Evolutionary conservation across 2,329 filamentous ascomycete genomes (phyloP).

Genomic region (Zopfia rhizophila): DNA sequence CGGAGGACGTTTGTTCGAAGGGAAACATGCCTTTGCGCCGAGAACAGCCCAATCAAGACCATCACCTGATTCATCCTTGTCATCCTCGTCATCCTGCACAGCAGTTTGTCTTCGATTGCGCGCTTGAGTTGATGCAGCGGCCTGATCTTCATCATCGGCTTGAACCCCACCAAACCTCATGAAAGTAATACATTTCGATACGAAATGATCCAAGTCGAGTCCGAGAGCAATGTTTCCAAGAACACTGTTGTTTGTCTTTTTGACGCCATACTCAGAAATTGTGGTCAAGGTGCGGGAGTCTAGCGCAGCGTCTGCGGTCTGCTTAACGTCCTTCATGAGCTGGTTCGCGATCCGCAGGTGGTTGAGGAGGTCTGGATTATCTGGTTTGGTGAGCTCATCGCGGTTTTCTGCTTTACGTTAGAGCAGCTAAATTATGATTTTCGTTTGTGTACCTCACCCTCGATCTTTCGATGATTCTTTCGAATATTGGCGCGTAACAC

Average conservation of each 20-base stretch:
- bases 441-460: conserved; percentile 58
- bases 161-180: conserved; percentile 74
- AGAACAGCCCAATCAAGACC: conserved; percentile 87
- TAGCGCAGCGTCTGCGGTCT: conserved; percentile 89
- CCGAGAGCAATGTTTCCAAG: conserved; percentile 78
- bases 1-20: conserved; percentile 76
- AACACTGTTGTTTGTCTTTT: conserved; percentile 78
- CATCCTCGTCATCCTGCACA: conserved; percentile 64
- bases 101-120: conserved; percentile 60
- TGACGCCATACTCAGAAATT: conserved; percentile 81
- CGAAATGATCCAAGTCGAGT: conserved; percentile 89
- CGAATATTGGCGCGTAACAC: conserved; percentile 75
- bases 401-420: conserved; percentile 68
- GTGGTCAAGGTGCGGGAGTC: conserved; percentile 88
- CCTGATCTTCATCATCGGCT: conserved; percentile 56
- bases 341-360: conserved; percentile 74
- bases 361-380: conserved; percentile 72
- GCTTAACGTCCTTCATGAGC: conserved; percentile 75
- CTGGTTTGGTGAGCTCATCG: conserved; percentile 74
- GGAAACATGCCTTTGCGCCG: conserved; percentile 80
- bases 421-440: not conserved
- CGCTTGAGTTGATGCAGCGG: conserved; percentile 64
- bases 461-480: conserved; percentile 69
- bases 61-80: conserved; percentile 72
- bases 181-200: conserved; percentile 87